A percentile compares a stretch with the other conserved stretches of the same genome.
Evolutionary conservation across 345 rosid species (phyloP).

Genomic region (Linum lewisii): DNA sequence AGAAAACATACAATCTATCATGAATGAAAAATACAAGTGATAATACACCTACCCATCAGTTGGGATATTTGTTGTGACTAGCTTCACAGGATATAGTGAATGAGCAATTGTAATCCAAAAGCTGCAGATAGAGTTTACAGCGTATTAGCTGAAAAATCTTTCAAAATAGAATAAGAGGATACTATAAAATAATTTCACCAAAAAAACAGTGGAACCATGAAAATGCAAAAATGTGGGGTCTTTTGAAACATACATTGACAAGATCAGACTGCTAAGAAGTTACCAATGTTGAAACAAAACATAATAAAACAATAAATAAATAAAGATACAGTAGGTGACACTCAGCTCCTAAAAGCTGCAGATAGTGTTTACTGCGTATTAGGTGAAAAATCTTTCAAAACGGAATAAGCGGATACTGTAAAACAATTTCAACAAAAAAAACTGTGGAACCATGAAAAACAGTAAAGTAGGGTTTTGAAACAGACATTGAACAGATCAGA

Average conservation of each 20-base stretch:
- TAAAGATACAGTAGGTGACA: not conserved
- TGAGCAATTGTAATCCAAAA: conserved; percentile 22
- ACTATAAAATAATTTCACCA: no score
- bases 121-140: conserved; percentile 12
- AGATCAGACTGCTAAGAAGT: not conserved
- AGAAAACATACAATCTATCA: not conserved
- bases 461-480: not conserved
- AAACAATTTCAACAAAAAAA: no score
- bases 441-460: not conserved
- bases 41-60: conserved; percentile 23
- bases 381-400: not conserved
- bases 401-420: not conserved
- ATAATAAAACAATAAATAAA: not conserved
- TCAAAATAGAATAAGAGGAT: not conserved
- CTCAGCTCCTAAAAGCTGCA: conserved; percentile 19
- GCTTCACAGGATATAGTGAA: conserved; percentile 15
- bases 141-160: not conserved
- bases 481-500: not conserved
- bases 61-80: conserved; percentile 15
- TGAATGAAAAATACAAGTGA: not conserved
- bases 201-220: not conserved
- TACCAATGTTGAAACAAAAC: not conserved
- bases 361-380: not conserved
- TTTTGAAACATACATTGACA: no score
- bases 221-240: not conserved